Evolutionary conservation across 2,329 filamentous ascomycete species (phyloP).

Genomic region (Plectosphaerella plurivora): DNA sequence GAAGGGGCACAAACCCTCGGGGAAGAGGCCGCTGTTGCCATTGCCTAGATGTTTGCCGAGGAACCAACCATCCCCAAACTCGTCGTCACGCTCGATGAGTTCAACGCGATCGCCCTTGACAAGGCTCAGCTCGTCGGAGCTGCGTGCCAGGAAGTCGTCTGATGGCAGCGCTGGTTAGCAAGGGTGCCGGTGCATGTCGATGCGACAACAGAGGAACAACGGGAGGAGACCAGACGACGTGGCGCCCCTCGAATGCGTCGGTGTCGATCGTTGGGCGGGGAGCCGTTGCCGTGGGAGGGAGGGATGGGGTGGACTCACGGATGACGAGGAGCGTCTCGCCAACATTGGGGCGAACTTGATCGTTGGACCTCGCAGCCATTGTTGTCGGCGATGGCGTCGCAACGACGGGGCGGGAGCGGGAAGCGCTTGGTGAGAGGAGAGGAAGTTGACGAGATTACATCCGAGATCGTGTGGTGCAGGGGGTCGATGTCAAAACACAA

Average conservation of each 20-base stretch:
- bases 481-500: conserved; percentile 1
- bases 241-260: too few species aligned
- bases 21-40: conserved; percentile 73
- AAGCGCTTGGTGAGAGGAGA: conserved; percentile 11
- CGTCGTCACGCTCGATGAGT: conserved; percentile 79
- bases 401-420: conserved; percentile 11
- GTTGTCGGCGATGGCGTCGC: conserved; percentile 13
- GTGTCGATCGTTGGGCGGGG: neutral
- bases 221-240: too few species aligned
- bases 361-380: conserved; percentile 38
- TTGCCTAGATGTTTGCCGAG: conserved; percentile 70
- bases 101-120: conserved; percentile 80
- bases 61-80: conserved; percentile 87
- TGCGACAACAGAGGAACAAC: neutral
- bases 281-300: conserved; percentile 3
- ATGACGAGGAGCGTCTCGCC: conserved; percentile 68
- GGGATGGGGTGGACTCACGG: conserved; percentile 46
- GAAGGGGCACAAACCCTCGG: conserved; percentile 59
- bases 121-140: conserved; percentile 87
- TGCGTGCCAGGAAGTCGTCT: conserved; percentile 92
- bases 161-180: conserved; percentile 4
- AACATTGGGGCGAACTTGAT: conserved; percentile 48
- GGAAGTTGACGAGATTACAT: conserved; percentile 9
- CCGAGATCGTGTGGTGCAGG: conserved; percentile 7
- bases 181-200: neutral